Evolutionary conservation across 1,284 basidiomycete species (phyloP), one percentile per base, ranked within the genome.

Genomic region (Cutaneotrichosporon sp.): DNA sequence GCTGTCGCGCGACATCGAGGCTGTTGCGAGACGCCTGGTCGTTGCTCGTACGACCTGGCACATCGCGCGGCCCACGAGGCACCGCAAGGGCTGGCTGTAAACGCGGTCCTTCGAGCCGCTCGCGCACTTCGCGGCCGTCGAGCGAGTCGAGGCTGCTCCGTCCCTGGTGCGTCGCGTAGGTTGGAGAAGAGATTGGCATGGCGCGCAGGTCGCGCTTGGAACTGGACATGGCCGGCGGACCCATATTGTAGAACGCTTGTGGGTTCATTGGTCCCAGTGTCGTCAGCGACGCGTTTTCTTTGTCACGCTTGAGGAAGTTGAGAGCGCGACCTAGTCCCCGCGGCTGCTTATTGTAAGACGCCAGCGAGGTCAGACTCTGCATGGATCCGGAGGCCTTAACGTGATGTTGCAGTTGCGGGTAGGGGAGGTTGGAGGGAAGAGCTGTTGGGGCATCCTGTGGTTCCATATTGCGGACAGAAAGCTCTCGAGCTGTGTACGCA

Each of bases 391-490:
- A 54, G 4, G 34, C 25, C 52, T 54, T 54, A 43, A 59, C 44
- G 24, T 24, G 25, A 10, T 59, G 61, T 54, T 71, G 67, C 17
- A 86, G 75, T 22, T 81, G 79, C 3, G 85, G 84, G 66, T 91
- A 93, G 1, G 90, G 90, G 26, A 93, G 79, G 26, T 76, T 72
- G 0, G 82, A 71, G 1, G 87, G 85, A 20, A 73, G 57, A 0
- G 67, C 61, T 3, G 63, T 64, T 4, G 74, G 68, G 26, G 64
- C 67, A 46, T 73, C 68, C 11, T 52, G 29, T 3, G 70, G 67
- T 44, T 73, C 71, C 12, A 71, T 59, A 3, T 64, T 57, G 7
- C 70, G 66, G 16, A 66, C 60, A 0, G 65, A 65, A 14, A 74
- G 72, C 49, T 72, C 71, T n/a, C 67, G 55, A 5, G 72, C 71